These are phyloP conservation scores for Chrysosporium queenslandicum DNA, from an alignment of 2,329 filamentous ascomycete species.

Conservation along the genomic window DNA sequence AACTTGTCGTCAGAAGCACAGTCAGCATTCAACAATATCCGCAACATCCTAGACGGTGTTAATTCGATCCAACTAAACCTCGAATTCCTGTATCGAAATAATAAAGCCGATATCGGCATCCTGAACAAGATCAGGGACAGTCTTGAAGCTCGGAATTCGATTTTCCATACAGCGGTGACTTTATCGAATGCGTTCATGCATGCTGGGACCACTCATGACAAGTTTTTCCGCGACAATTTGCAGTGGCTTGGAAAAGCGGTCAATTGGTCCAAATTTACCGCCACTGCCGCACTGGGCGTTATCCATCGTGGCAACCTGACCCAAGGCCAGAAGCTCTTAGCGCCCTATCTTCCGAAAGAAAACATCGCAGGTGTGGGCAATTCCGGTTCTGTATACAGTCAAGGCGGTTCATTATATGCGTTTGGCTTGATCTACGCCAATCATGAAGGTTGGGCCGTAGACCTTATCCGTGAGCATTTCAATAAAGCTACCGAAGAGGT, in stretches of 20 bases:
- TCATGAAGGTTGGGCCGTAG: conserved; percentile 73
- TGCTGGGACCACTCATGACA: conserved; percentile 93
- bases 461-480: conserved; percentile 40
- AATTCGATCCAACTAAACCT: conserved; percentile 92
- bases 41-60: conserved; percentile 66
- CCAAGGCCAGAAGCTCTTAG: conserved; percentile 84
- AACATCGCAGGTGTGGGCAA: conserved; percentile 52
- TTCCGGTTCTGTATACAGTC: conserved; percentile 82
- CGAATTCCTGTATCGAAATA: conserved; percentile 92
- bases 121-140: conserved; percentile 95
- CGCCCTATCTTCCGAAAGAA: conserved; percentile 81
- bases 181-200: conserved; percentile 99
- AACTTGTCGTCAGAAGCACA: conserved; percentile 43
- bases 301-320: conserved; percentile 93
- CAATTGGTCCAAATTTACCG: conserved; percentile 99
- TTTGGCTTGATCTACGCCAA: conserved; percentile 96
- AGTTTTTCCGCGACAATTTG: conserved; percentile 95
- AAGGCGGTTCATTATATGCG: conserved; percentile 90
- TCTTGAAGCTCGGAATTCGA: conserved; percentile 89
- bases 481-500: conserved; percentile 57
- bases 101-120: conserved; percentile 82
- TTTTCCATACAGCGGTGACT: conserved; percentile 95
- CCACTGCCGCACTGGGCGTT: conserved; percentile 88
- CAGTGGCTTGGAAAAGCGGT: conserved; percentile 98
- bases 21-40: conserved; percentile 48